Conservation (phyloP, 2,329 filamentous ascomycete species). For the Phoma sp. region DNA sequence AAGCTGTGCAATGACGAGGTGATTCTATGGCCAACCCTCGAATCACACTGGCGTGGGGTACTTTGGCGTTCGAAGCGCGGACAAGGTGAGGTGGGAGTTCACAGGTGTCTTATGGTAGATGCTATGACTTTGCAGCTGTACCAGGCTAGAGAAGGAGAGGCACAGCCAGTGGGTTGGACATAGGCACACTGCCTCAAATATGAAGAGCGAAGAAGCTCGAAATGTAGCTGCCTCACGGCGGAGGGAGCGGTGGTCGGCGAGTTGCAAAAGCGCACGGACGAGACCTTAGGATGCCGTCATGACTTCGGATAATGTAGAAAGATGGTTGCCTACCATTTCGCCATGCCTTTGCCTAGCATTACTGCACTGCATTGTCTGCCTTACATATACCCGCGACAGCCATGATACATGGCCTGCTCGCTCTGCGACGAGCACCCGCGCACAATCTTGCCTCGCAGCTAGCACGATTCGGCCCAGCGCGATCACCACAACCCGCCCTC, state of each 20-base stretch:
- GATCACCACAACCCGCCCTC: constrained; percentile 22
- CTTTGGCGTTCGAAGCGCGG: too few relatives aligned
- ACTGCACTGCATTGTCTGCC: not conserved
- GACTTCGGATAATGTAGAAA: constrained; percentile 22
- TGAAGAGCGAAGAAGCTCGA: not conserved
- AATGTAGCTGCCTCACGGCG: not conserved
- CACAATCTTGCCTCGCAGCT: constrained; percentile 30
- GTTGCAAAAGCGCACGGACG: constrained; percentile 5
- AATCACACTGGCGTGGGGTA: too few relatives aligned
- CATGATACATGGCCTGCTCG: constrained; percentile 50
- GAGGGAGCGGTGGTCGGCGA: constrained; percentile 12
- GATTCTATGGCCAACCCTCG: not conserved
- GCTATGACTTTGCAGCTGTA: too few relatives aligned
- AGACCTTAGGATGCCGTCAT: constrained; percentile 33
- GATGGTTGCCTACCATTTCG: constrained; percentile 3
- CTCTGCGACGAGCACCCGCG: constrained; percentile 39
- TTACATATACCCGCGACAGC: constrained; percentile 26
- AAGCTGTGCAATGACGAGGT: too few relatives aligned
- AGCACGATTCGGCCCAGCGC: constrained; percentile 28
- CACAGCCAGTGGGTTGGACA: too few relatives aligned
- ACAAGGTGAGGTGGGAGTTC: too few relatives aligned
- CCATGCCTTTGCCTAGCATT: constrained; percentile 5
- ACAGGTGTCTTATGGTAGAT: too few relatives aligned
- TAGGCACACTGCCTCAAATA: not conserved
- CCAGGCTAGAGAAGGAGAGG: too few relatives aligned